Evolutionary conservation across 1,139 yeast species (phyloP), one percentile per base, ranked within the genome.

Genomic region (Candida anutae): DNA sequence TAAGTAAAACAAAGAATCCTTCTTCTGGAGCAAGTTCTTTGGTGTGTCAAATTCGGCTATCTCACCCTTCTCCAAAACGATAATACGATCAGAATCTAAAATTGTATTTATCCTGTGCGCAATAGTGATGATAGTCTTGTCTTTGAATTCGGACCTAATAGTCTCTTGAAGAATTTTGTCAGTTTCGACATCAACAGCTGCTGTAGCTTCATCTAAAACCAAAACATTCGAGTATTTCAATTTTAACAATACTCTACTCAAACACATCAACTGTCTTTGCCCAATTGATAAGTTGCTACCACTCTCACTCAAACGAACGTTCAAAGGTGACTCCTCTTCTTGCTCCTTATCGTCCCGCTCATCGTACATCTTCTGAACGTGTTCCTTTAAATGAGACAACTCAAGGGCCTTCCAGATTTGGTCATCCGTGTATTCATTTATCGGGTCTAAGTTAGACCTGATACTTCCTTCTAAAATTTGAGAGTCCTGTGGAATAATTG

Each of bases 401-500:
- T 81, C 90, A 39, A 90, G 64, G 0, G 85, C 95, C 22, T 71
- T 65, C 96, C 96, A 90, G 18, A 90, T 65, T 39, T 81, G 77
- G 14, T 78, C 84, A 46, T 85, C 95, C 4, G 73, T 64, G 47
- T 69, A 77, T 27, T 57, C 61, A 23, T 69, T 61, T 3, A 83
- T 77, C 14, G 98, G 98, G 50, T 90, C 98, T 45, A 90, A 69
- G 53, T 90, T 90, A 25, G 83, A 79, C 46, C 95, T 70, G 25
- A 90, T 66, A 0, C 94, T 73, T 22, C 98, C 98, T 58, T 85
- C 88, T 50, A 90, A 88, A 4, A 88, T 94, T 55, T 90, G 97
- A 0, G 97, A 84, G 48, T 90, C 98, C 55, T 90, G 98, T 1
- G 98, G 98, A 43, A 90, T 90, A 41, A 90, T 90, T 0, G 95